phyloP scores from a whole-genome alignment of 441 rosid species.

The Populus hybrid region DNA sequence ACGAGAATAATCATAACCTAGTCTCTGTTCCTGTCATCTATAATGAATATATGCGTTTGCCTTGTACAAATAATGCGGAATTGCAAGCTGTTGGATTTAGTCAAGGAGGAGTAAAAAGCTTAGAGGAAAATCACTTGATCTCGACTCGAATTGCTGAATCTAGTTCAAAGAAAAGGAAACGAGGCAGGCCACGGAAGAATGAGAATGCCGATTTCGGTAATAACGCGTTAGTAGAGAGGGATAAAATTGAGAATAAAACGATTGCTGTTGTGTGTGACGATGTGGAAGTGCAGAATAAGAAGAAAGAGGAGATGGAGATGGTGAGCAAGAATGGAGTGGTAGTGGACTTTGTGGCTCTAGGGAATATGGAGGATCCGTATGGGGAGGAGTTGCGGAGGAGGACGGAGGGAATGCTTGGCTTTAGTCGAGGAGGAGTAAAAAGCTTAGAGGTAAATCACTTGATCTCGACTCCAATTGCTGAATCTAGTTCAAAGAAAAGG shows the following conservation, averaged over 20 bases:
- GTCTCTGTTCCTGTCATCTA: slow-evolving; percentile 41
- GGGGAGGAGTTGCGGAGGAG: slow-evolving; percentile 50
- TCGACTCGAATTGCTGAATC: not conserved
- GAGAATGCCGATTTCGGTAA: slow-evolving; percentile 14
- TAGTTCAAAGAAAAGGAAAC: slow-evolving; percentile 38
- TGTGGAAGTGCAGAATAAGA: not conserved
- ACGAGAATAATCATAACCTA: slow-evolving; percentile 29
- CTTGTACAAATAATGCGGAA: not conserved
- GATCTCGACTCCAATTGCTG: not conserved
- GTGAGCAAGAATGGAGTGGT: slow-evolving; percentile 34
- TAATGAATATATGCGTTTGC: slow-evolving; percentile 11
- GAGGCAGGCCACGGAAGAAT: slow-evolving; percentile 59
- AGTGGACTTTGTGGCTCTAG: slow-evolving; percentile 37
- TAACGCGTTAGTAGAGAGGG: not conserved
- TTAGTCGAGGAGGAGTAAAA: not conserved
- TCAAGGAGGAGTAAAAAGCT: not conserved
- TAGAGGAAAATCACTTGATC: not conserved
- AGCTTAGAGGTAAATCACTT: not conserved
- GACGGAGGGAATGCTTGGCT: slow-evolving; percentile 39
- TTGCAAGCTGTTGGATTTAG: slow-evolving; percentile 23
- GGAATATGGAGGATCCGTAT: slow-evolving; percentile 39
- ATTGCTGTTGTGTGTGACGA: not conserved
- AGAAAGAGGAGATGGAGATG: slow-evolving; percentile 7
- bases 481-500: slow-evolving; percentile 27
- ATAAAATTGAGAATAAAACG: slow-evolving; percentile 11